phyloP scores from a whole-genome alignment of 192 early-diverging fungal species.

The Coemansia sp. region DNA sequence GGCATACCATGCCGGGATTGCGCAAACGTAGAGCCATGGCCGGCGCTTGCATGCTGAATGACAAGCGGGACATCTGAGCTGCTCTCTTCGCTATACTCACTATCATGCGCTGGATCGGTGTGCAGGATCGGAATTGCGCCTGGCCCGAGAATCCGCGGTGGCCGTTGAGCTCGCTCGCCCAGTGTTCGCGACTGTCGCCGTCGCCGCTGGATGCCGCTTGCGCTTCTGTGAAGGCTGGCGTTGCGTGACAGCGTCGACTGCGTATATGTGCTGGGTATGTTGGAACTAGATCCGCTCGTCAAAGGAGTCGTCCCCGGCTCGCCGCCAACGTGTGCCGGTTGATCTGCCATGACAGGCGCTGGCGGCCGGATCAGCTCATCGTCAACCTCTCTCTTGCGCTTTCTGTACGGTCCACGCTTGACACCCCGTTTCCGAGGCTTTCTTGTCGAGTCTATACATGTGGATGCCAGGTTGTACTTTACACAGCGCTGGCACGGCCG shows the following conservation, averaged over 20 bases:
- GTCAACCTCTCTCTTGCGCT: slow-evolving; percentile 17
- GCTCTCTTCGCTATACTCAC: slow-evolving; percentile 14
- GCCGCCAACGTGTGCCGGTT: background rate
- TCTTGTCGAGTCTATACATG: slow-evolving; percentile 75
- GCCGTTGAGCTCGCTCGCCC: slow-evolving; percentile 5
- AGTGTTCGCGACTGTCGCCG: background rate
- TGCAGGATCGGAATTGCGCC: slow-evolving; percentile 48
- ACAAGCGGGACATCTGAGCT: slow-evolving; percentile 35
- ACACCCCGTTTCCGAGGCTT: slow-evolving; percentile 85
- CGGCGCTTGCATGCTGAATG: background rate
- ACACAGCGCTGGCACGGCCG: slow-evolving; percentile 86
- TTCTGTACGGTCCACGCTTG: slow-evolving; percentile 83
- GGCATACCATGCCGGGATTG: slow-evolving; percentile 1
- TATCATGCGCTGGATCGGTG: slow-evolving; percentile 18
- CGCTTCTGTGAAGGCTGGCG: background rate
- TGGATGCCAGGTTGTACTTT: slow-evolving; percentile 69
- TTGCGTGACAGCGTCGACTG: background rate
- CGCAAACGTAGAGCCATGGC: background rate
- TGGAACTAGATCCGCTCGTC: background rate
- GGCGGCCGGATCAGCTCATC: background rate
- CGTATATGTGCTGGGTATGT: background rate
- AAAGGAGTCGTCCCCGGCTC: background rate
- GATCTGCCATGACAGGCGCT: too few species aligned
- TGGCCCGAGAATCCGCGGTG: slow-evolving; percentile 34
- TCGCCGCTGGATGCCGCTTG: background rate